Conservation (phyloP, 1,139 yeast genomes). For the Geotrichum bryndzae region DNA sequence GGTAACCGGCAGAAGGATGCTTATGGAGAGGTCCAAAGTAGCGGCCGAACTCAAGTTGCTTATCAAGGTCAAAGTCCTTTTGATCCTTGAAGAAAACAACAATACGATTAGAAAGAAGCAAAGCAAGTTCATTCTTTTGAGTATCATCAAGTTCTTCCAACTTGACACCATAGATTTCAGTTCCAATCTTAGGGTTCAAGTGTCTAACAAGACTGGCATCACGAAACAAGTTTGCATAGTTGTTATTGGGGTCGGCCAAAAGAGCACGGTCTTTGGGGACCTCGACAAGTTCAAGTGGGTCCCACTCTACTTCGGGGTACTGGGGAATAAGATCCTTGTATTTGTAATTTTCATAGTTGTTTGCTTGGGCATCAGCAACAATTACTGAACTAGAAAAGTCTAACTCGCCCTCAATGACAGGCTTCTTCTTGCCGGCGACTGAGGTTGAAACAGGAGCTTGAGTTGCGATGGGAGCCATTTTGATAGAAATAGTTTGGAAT, state of each 20-base stretch:
- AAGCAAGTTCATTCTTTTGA: slow-evolving; percentile 59
- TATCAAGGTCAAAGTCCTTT: slow-evolving; percentile 46
- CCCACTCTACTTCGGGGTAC: slow-evolving; percentile 31
- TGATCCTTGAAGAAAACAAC: slow-evolving; percentile 63
- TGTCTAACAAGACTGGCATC: slow-evolving; percentile 35
- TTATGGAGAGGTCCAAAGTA: slow-evolving; percentile 41
- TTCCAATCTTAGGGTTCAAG: slow-evolving; percentile 62
- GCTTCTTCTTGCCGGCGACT: no score
- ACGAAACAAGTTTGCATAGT: slow-evolving; percentile 46
- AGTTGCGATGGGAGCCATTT: no score
- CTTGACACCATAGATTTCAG: slow-evolving; percentile 55
- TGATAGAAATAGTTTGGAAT: no score
- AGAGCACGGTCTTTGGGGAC: slow-evolving; percentile 21
- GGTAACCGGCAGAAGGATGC: slow-evolving; percentile 45
- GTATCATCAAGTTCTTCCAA: slow-evolving; percentile 38
- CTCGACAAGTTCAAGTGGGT: slow-evolving; percentile 20
- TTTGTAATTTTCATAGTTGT: slow-evolving; percentile 22
- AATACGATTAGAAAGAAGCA: slow-evolving; percentile 58
- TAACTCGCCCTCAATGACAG: no score
- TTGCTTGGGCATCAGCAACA: no score
- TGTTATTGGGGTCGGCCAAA: slow-evolving; percentile 12
- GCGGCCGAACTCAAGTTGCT: slow-evolving; percentile 45
- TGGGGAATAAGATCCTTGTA: slow-evolving; percentile 29
- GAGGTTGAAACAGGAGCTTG: no score
- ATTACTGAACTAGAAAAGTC: no score